Conservation (phyloP, 768 basidiomycete genomes). For the Gyrodon lividus region DNA sequence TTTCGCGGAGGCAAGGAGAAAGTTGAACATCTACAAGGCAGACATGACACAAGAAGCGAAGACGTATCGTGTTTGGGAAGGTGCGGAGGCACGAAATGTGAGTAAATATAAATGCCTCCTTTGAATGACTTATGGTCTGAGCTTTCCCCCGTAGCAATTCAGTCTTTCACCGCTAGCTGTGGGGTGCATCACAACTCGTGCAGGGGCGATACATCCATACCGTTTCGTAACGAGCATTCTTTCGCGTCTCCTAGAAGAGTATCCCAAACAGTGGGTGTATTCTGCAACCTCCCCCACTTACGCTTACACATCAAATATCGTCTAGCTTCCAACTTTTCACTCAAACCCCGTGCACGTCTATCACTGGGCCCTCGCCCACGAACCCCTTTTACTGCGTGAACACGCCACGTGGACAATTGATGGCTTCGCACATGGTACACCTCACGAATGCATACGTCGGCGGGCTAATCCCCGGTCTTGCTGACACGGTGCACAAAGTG, state of each 20-base stretch:
- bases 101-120: conserved; percentile 13
- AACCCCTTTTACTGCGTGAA: conserved; percentile 36
- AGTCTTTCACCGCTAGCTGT: conserved; percentile 44
- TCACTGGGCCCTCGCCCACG: conserved; percentile 27
- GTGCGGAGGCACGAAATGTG: conserved; percentile 36
- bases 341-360: conserved; percentile 39
- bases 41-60: conserved; percentile 53
- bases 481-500: conserved; percentile 28
- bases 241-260: conserved; percentile 47
- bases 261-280: conserved; percentile 37
- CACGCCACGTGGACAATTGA: conserved; percentile 43
- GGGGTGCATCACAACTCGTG: conserved; percentile 53
- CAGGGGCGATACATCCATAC: conserved; percentile 70
- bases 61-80: conserved; percentile 27
- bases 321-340: conserved; percentile 43
- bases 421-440: conserved; percentile 45
- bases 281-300: conserved; percentile 10
- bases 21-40: conserved; percentile 42
- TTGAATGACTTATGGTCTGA: not conserved
- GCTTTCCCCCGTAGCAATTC: conserved; percentile 39
- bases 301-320: not conserved
- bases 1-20: conserved; percentile 40
- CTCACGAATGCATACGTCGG: conserved; percentile 57
- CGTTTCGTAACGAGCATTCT: conserved; percentile 63
- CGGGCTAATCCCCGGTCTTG: conserved; percentile 43